phyloP scores from a whole-genome alignment of 768 basidiomycete species.

The Mycena belliarum region DNA sequence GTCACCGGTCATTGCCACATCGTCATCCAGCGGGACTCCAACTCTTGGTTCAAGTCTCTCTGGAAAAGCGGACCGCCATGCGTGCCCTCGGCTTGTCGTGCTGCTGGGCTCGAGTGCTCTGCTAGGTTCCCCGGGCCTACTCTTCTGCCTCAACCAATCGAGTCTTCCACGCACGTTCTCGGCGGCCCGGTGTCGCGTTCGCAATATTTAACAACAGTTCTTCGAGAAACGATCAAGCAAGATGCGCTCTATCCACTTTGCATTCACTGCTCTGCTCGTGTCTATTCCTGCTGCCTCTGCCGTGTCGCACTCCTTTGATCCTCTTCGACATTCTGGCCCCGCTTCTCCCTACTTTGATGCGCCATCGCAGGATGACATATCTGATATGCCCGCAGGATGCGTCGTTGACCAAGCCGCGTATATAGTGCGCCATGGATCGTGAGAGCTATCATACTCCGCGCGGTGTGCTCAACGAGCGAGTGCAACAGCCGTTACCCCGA shows the following conservation, averaged over 20 bases:
- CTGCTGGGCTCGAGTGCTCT: too few species aligned
- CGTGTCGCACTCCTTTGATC: conserved; percentile 34
- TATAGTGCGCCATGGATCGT: conserved; percentile 44
- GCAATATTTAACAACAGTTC: background rate
- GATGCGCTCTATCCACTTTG: background rate
- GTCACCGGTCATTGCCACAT: too few species aligned
- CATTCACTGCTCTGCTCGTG: background rate
- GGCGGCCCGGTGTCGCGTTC: background rate
- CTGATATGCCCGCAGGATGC: conserved; percentile 37
- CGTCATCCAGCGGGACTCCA: too few species aligned
- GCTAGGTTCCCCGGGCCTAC: too few species aligned
- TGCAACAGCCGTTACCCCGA: conserved; percentile 45
- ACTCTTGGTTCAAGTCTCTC: too few species aligned
- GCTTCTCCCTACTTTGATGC: conserved; percentile 47
- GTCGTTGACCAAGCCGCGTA: conserved; percentile 46
- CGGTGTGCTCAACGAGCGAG: background rate
- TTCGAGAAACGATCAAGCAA: background rate
- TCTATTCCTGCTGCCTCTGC: background rate
- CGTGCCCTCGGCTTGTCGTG: too few species aligned
- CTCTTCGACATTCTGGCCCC: conserved; percentile 43
- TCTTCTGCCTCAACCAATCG: too few species aligned
- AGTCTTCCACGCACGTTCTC: too few species aligned
- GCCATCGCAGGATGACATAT: conserved; percentile 37
- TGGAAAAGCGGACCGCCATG: too few species aligned
- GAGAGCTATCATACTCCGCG: conserved; percentile 18